Percentiles rank a stretch among this genome's conserved stretches.
phyloP scores from a whole-genome alignment of 1,284 basidiomycete genomes.

The Earliella scabrosa region DNA sequence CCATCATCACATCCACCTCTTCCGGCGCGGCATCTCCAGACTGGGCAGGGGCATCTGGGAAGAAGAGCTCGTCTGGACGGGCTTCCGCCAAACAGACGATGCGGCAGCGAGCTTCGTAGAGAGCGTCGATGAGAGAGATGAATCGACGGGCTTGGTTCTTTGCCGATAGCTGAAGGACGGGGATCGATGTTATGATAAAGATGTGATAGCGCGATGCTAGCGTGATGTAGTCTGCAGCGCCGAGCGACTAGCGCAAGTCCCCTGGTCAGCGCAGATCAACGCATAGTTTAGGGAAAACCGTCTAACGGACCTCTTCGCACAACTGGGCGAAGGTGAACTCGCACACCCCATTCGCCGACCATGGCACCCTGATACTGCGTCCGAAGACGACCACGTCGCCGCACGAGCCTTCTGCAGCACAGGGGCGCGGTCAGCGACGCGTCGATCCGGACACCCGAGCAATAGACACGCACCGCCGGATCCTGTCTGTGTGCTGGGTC shows the following conservation, averaged over 20 bases:
- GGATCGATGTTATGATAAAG: slow-evolving; percentile 63
- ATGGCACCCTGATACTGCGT: slow-evolving; percentile 53
- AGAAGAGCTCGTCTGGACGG: slow-evolving; percentile 59
- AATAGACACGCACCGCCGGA: slow-evolving; percentile 1
- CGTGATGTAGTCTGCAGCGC: slow-evolving; percentile 73
- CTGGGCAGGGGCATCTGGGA: slow-evolving; percentile 46
- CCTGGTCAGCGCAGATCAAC: background rate
- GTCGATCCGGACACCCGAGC: slow-evolving; percentile 5
- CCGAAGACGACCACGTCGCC: slow-evolving; percentile 42
- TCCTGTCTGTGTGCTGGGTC: background rate
- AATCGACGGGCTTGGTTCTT: slow-evolving; percentile 77
- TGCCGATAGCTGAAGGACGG: slow-evolving; percentile 55
- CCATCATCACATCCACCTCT: slow-evolving; percentile 54
- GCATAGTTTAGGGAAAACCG: background rate
- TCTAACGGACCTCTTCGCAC: slow-evolving; percentile 54
- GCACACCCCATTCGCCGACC: slow-evolving; percentile 46
- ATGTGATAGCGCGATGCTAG: slow-evolving; percentile 63
- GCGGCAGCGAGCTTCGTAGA: slow-evolving; percentile 55
- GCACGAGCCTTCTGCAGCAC: slow-evolving; percentile 17
- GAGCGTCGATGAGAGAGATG: slow-evolving; percentile 74
- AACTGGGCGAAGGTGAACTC: slow-evolving; percentile 64
- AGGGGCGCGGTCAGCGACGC: background rate
- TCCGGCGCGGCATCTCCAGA: slow-evolving; percentile 8
- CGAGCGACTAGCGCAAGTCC: slow-evolving; percentile 48
- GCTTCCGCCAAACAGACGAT: slow-evolving; percentile 52